Evolutionary conservation across 352 stramenopile species (phyloP).

Genomic region (Pythium utonaiense): DNA sequence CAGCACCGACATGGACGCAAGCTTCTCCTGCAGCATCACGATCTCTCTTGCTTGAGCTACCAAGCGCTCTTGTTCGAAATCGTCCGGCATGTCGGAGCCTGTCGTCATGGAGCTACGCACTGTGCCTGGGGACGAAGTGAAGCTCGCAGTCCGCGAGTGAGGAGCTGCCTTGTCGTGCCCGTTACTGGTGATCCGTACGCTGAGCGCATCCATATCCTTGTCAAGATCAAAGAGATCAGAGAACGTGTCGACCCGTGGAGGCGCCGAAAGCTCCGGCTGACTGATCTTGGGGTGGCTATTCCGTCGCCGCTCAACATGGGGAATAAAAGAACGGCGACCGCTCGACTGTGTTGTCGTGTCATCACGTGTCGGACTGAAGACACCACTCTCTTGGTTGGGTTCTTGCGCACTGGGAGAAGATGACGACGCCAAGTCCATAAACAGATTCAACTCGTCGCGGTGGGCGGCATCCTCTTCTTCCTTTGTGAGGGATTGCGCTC

Average conservation of each 20-base stretch:
- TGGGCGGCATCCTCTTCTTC: constrained; percentile 59
- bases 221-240: background rate
- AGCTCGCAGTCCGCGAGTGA: constrained; percentile 11
- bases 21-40: constrained; percentile 64
- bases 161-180: background rate
- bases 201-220: background rate
- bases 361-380: background rate
- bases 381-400: background rate
- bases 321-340: background rate
- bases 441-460: constrained; percentile 62
- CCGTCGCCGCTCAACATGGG: background rate
- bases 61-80: constrained; percentile 56
- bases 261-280: background rate
- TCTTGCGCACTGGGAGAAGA: background rate
- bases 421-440: constrained; percentile 59
- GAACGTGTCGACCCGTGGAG: background rate
- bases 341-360: background rate
- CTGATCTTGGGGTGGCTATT: background rate
- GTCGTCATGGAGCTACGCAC: constrained; percentile 3
- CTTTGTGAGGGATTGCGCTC: constrained; percentile 34
- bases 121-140: constrained; percentile 5
- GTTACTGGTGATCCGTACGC: background rate
- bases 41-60: constrained; percentile 67
- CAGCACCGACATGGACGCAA: constrained; percentile 57
- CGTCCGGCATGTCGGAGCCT: background rate